These are phyloP conservation scores for Penicillium turbatum DNA, from an alignment of 495 filamentous ascomycete species.

Conservation along the genomic window DNA sequence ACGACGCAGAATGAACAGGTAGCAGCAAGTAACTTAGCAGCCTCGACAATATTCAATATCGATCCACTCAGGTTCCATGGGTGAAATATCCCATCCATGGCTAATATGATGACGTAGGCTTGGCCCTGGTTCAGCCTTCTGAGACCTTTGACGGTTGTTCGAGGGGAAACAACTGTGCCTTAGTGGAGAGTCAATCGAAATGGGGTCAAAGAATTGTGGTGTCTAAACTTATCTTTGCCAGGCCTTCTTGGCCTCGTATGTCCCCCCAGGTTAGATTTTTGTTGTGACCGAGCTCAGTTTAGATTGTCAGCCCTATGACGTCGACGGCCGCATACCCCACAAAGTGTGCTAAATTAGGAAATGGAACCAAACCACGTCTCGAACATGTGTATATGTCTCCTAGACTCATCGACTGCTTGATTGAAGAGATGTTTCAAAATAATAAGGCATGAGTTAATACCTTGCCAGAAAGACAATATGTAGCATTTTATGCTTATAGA, in stretches of 20 bases:
- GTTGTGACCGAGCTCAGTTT: too few relatives aligned
- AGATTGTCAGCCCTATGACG: slow-evolving; percentile 9
- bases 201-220: slow-evolving; percentile 1
- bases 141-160: not conserved
- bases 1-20: not conserved
- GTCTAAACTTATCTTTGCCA: not conserved
- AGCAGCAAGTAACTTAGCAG: not conserved
- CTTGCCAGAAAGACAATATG: too few relatives aligned
- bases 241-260: not conserved
- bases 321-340: not conserved
- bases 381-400: too few relatives aligned
- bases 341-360: not conserved
- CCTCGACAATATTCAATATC: not conserved
- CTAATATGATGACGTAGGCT: slow-evolving; percentile 10
- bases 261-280: not conserved
- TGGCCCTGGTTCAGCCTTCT: not conserved
- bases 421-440: too few relatives aligned
- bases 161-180: not conserved
- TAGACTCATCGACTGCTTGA: too few relatives aligned
- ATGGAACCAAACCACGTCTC: too few relatives aligned
- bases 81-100: slow-evolving; percentile 3
- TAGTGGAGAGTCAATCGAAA: not conserved
- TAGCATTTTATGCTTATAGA: too few relatives aligned
- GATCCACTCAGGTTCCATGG: not conserved
- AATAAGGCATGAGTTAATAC: too few relatives aligned